Evolutionary conservation across 768 basidiomycete species (phyloP), one percentile per base, ranked within the genome.

Genomic region (Phanerodontia chrysosporium): DNA sequence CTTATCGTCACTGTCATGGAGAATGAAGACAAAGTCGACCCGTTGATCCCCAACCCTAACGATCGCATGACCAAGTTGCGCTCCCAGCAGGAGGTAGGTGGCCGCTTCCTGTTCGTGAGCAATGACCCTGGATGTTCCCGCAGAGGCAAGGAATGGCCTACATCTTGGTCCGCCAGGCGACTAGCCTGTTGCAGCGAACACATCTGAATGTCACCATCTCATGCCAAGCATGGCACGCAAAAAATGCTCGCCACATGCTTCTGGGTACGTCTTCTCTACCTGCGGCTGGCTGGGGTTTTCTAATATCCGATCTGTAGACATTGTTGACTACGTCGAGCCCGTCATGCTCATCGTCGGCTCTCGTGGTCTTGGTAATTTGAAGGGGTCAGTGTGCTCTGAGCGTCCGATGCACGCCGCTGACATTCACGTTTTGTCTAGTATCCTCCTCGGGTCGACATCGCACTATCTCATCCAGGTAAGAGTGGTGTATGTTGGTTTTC

Each of bases 181-280:
- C 90, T 0, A 82, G 88, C 13, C 80, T 98, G 16, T 79, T 99
- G 36, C 94, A 97, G 72, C 87, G 97, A 24, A 99, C 97, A 0
- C 83, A 80, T 58, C 76, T 98, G 57, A 86, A 98, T 61, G 90
- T 97, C 28, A 86, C 84, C 0, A 84, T 98, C 39, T 79, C 85
- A 3, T 98, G 96, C 71, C 95, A 98, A 74, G 95, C 95, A 28
- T 90, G 95, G 84, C 95, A 98, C 64, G 93, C 95, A n/a, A 97
- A 96, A 78, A 95, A 95, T 68, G 80, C 89, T 1, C 76, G 92
- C 24, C 92, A 95, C 67, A 95, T 95, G 87, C 75, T 96, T 24
- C 76, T 96, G 21, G 88, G 88, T 86, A 51, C 55, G 78, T 13
- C 22, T 18, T 42, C 39, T 42, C 22, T 1, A 24, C 46, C 28